Conservation (phyloP, 2,329 filamentous ascomycete species). For the Aspergillus carbonarius region DNA sequence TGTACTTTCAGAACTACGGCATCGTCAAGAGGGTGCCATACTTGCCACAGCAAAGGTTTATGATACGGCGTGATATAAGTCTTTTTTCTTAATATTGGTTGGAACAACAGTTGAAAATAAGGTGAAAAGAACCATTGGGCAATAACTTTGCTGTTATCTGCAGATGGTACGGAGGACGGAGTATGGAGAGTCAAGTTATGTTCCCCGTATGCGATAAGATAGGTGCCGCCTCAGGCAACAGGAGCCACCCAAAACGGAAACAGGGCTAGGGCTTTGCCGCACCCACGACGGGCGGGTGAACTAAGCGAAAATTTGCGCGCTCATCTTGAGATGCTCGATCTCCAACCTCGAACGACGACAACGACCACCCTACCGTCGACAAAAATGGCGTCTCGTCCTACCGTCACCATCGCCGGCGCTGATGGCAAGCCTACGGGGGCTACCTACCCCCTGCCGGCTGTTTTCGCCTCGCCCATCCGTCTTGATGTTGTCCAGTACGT, state of each 20-base stretch:
- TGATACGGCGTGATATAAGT: too few relatives aligned
- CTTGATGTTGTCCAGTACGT: conserved; percentile 97
- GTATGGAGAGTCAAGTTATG: not conserved
- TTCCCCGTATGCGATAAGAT: not conserved
- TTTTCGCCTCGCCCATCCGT: conserved; percentile 97
- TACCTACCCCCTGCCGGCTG: conserved; percentile 89
- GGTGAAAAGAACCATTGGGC: too few relatives aligned
- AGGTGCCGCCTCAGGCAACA: not conserved
- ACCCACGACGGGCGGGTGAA: conserved; percentile 27
- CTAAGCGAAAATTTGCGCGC: conserved; percentile 48
- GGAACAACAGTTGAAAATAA: too few relatives aligned
- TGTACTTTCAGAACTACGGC: too few relatives aligned
- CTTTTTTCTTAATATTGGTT: too few relatives aligned
- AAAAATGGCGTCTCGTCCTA: conserved; percentile 93
- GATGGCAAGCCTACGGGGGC: conserved; percentile 89
- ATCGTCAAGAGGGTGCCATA: too few relatives aligned
- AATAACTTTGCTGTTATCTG: not conserved
- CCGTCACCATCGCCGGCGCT: conserved; percentile 94
- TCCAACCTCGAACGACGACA: conserved; percentile 41
- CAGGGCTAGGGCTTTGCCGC: conserved; percentile 39
- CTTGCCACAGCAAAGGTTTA: too few relatives aligned
- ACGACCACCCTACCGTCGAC: conserved; percentile 40
- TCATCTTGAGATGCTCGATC: conserved; percentile 34
- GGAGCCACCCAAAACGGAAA: conserved; percentile 14
- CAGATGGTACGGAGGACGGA: not conserved